Evolutionary conservation across 495 filamentous ascomycete species (phyloP).

Genomic region (Ramalina peruviana): DNA sequence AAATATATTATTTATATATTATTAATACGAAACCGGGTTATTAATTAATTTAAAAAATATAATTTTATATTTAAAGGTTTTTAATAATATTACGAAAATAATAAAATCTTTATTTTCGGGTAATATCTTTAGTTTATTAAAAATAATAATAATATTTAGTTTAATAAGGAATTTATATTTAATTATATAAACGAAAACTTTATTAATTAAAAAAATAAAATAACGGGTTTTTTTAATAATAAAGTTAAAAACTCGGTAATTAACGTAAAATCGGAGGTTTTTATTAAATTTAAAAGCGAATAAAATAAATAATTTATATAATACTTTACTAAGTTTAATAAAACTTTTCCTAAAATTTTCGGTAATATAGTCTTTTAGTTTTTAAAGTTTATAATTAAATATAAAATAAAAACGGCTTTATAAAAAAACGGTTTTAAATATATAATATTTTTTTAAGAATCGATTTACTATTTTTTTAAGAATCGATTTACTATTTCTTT

Average conservation of each 20-base stretch:
- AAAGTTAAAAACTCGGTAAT: no score
- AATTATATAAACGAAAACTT: neutral
- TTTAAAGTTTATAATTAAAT: neutral
- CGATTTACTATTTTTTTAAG: neutral
- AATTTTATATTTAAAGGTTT: slow-evolving; percentile 21
- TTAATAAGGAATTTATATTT: no score
- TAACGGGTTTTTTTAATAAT: no score
- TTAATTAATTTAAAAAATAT: slow-evolving; percentile 22
- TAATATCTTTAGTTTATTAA: no score
- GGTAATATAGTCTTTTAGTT: neutral
- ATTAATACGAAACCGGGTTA: neutral
- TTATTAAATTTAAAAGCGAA: neutral
- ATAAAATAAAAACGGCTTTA: neutral
- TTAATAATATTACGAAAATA: slow-evolving; percentile 18
- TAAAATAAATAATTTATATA: neutral
- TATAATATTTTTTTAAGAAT: neutral
- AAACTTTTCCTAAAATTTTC: neutral
- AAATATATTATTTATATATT: neutral
- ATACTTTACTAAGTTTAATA: neutral
- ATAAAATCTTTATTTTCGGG: slow-evolving; percentile 32
- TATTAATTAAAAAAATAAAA: no score
- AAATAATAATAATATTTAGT: no score
- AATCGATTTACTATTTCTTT: no score
- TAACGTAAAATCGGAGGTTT: no score
- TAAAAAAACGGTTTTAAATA: no score